Base-by-base conservation (phyloP, 371 early-diverging fungal species). In the Funneliformis caledonium region DNA sequence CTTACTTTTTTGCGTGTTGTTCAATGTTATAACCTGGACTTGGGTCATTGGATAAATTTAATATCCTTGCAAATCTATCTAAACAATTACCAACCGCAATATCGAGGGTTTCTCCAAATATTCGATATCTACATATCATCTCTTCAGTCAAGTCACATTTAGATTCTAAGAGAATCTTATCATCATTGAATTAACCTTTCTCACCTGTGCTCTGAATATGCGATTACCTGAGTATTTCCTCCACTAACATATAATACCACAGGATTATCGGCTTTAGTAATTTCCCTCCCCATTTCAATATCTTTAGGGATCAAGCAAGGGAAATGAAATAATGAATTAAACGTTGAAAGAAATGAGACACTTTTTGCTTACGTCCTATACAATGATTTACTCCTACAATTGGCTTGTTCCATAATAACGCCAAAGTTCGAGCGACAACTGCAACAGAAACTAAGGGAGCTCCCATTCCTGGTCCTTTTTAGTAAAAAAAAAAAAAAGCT, bases 141-240 rank as follows among this genome's bases (percentile, higher is more conserved):
- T 56, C 19, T 19, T 19, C 19, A 14, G 14, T 19, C 56, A 56
- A 56, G 4, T 14, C 19, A 56, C 5, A 56, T 56, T 56, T 5
- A 56, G 11, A 56, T 56, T 14, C 19, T 14, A 12, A 31, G 11
- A 9, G 9, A 4, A 22, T 62, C 1, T 62, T 62, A 22, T 31
- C 11, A 7, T 11, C 12, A 26, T 31, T 12, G 31, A 26, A 62
- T 26, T n/a, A n/a, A 64, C 16, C 2, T 22, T 26, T 62, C 61
- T 26, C 72, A 93, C 84, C 95, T 85, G 67, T 95, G 89, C 77
- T 97, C 94, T 26, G 97, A 92, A 85, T 99, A 99, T 4, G 99
- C 98, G 85, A 99, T 99, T 12, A 99, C 97, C 87, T 99, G 99
- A 0, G 99, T 99, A 85, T 99, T 99, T 52, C 99, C 99, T n/a